Percentiles rank a stretch among this genome's conserved stretches.
Evolutionary conservation across 2,329 filamentous ascomycete genomes (phyloP).

Genomic region (Balansia obtecta): DNA sequence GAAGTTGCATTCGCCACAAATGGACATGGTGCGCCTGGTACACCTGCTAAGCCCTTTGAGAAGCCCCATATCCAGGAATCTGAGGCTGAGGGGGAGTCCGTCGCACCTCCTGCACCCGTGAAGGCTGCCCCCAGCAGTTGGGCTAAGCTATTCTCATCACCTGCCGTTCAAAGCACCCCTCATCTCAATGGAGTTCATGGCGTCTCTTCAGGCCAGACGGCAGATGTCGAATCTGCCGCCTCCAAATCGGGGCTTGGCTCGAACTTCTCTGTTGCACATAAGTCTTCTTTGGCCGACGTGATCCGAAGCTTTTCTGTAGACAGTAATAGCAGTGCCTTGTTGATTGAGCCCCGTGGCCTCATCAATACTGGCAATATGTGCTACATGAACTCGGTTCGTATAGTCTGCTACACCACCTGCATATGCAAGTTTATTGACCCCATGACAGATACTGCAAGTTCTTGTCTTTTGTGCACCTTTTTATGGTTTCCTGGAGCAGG

Average conservation of each 20-base stretch:
- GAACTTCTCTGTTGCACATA: conserved; percentile 32
- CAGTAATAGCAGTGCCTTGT: conserved; percentile 54
- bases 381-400: conserved; percentile 98
- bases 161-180: conserved; percentile 11
- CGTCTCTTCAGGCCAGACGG: conserved; percentile 14
- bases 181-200: conserved; percentile 16
- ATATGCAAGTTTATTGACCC: conserved; percentile 20
- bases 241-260: conserved; percentile 12
- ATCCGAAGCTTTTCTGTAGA: conserved; percentile 61
- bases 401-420: neutral
- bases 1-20: neutral
- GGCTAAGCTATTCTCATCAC: conserved; percentile 27
- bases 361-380: conserved; percentile 99
- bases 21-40: conserved; percentile 1
- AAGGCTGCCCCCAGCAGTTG: conserved; percentile 25
- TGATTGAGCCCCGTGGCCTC: conserved; percentile 83
- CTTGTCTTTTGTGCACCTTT: conserved; percentile 90
- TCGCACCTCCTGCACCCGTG: conserved; percentile 12
- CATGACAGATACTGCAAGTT: conserved; percentile 73
- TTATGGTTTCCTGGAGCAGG: conserved; percentile 82
- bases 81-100: conserved; percentile 8
- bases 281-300: conserved; percentile 60
- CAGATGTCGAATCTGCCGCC: conserved; percentile 8
- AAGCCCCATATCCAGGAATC: conserved; percentile 11
- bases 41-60: conserved; percentile 13